Base-by-base conservation (phyloP, 176 grass and related monocot genomes). In the Zea luxurians region DNA sequence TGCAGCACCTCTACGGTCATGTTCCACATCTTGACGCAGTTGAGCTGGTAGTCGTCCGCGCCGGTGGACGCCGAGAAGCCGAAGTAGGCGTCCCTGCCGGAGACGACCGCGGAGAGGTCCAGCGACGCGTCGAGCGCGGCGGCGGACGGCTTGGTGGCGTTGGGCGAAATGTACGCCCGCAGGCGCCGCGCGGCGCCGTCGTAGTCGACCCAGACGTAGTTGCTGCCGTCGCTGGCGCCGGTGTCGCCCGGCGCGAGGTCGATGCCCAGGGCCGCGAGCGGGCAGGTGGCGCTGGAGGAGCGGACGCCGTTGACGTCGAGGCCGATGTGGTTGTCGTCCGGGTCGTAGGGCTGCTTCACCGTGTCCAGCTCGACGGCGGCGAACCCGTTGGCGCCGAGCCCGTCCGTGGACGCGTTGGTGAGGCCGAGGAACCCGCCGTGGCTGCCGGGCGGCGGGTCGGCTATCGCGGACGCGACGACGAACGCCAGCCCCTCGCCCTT, bases 61-160 rank as follows among this genome's bases (percentile, higher is more conserved):
- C 96, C 88, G 48, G 96, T 99, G 62, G 92, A 89, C 72, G 83
- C 96, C 27, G 96, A 83, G 90, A 99, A 99, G 67, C 96, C 96
- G 71, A 95, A 90, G 77, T 87, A 95, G 10, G 75, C 87, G n/a
- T 0, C n/a, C 44, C 54, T 76, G 0, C 3, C 55, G 36, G 36
- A 2, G 48, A 99, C 54, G 64, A 83, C 0, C 0, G 10, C 2
- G 11, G 91, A 87, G 75, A 99, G 83, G 77, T 99, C 88, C 38
- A 95, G 78, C 21, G 89, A 2, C 61, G 81, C 44, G 66, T 86
- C 13, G 53, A 99, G 78, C 27, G 89, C 96, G 7, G 72, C 7
- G 13, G 13, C 3, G 4, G 18, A 5, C 2, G 91, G 86, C 76
- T 77, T 27, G 27, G 27, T 94, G 16, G 0, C 47, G 20, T 67